A percentile compares a stretch with the other conserved stretches of the same genome.
Conservation (phyloP, 2,329 filamentous ascomycete genomes). For the Calonectria pseudoreteaudii region DNA sequence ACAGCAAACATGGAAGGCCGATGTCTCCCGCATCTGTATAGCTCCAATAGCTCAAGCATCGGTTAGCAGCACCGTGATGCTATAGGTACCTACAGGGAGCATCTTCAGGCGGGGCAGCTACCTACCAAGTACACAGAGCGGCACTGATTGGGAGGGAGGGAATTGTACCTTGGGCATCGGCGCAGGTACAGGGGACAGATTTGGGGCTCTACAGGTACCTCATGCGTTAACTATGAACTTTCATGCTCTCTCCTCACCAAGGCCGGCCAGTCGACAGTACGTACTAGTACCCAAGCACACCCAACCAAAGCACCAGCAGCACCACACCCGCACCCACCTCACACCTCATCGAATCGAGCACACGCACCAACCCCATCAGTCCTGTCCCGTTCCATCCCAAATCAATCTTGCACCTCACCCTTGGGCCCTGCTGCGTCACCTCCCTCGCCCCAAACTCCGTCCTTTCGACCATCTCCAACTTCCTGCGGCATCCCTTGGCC, state of each 20-base stretch:
- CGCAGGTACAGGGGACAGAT: neutral
- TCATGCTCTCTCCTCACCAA: slow-evolving; percentile 13
- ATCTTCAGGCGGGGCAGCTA: slow-evolving; percentile 14
- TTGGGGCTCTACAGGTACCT: slow-evolving; percentile 5
- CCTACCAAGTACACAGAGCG: neutral
- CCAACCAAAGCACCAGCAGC: slow-evolving; percentile 26
- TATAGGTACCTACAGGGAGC: slow-evolving; percentile 11
- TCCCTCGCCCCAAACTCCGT: slow-evolving; percentile 28
- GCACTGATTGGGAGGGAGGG: slow-evolving; percentile 7
- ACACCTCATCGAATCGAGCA: slow-evolving; percentile 27
- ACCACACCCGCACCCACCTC: slow-evolving; percentile 24
- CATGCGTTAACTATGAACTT: slow-evolving; percentile 5
- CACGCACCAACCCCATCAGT: slow-evolving; percentile 35
- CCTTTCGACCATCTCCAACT: slow-evolving; percentile 28
- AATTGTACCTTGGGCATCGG: slow-evolving; percentile 11
- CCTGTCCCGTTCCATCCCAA: slow-evolving; percentile 40
- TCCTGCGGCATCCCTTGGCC: slow-evolving; percentile 22
- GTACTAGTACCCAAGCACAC: slow-evolving; percentile 19
- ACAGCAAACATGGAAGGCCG: neutral
- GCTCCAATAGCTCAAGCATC: neutral
- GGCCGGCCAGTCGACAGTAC: neutral
- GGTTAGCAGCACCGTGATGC: neutral
- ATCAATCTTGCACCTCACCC: slow-evolving; percentile 35
- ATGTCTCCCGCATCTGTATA: neutral
- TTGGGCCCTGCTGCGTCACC: slow-evolving; percentile 41